A percentile compares a stretch with the other conserved stretches of the same genome.
Evolutionary conservation across 495 filamentous ascomycete genomes (phyloP).

Genomic region (Penicillium mononematosum): DNA sequence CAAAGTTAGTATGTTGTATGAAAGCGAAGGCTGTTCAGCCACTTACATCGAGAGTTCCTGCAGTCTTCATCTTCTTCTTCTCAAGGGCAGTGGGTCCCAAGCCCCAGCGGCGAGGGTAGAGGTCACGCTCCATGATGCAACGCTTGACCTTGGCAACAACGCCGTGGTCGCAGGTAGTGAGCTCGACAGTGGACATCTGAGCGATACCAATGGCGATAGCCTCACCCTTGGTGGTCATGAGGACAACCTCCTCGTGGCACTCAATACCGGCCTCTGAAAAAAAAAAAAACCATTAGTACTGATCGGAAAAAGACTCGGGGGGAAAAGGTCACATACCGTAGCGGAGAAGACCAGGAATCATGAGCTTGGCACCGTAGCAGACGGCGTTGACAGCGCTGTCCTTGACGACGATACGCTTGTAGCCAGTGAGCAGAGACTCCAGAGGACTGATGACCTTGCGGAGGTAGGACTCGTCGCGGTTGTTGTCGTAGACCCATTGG

Average conservation of each 20-base stretch:
- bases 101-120: slow-evolving; percentile 94
- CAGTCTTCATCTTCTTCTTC: slow-evolving; percentile 99
- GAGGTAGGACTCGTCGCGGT: slow-evolving; percentile 81
- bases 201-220: slow-evolving; percentile 94
- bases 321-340: slow-evolving; percentile 59
- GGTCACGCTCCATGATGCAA: slow-evolving; percentile 97
- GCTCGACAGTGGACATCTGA: slow-evolving; percentile 91
- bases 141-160: slow-evolving; percentile 97
- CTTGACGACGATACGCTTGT: slow-evolving; percentile 97
- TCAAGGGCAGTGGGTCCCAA: slow-evolving; percentile 83
- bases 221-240: slow-evolving; percentile 98
- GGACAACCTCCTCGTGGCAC: slow-evolving; percentile 85
- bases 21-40: neutral
- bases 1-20: slow-evolving; percentile 11
- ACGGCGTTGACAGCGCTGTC: slow-evolving; percentile 94
- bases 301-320: slow-evolving; percentile 24
- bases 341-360: slow-evolving; percentile 91
- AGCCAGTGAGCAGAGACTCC: slow-evolving; percentile 84
- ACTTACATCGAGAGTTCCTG: slow-evolving; percentile 86
- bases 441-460: slow-evolving; percentile 85
- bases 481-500: slow-evolving; percentile 90
- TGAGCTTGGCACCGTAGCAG: slow-evolving; percentile 96
- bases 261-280: slow-evolving; percentile 76
- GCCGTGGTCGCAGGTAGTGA: slow-evolving; percentile 90
- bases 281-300: slow-evolving; percentile 25